Evolutionary conservation across 176 grass and related monocot species (phyloP).

Genomic region (Bromus sterilis): DNA sequence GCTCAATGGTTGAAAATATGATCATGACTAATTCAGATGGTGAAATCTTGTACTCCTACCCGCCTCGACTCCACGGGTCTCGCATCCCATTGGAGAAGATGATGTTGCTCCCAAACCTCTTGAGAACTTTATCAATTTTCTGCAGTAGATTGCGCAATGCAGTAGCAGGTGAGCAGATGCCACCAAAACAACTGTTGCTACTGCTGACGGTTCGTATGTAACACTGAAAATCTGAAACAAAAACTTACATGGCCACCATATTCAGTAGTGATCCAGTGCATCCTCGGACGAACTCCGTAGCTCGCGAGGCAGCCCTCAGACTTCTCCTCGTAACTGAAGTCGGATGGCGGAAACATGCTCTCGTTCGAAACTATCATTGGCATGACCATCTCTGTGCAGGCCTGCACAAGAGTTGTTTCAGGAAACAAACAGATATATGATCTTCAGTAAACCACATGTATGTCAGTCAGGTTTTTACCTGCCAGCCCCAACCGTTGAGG

Average conservation of each 20-base stretch:
- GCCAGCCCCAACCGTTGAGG: conserved; percentile 80
- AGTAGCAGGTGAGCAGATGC: conserved; percentile 3
- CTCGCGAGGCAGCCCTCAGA: conserved; percentile 26
- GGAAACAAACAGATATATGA: not conserved
- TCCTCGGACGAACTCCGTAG: conserved; percentile 52
- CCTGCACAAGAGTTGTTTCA: conserved; percentile 29
- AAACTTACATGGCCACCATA: conserved; percentile 83
- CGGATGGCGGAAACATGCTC: conserved; percentile 74
- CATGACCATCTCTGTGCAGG: conserved; percentile 99
- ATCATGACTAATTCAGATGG: not conserved
- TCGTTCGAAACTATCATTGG: conserved; percentile 58
- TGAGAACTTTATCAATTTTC: conserved; percentile 78
- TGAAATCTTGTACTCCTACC: conserved; percentile 33
- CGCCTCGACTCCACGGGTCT: conserved; percentile 92
- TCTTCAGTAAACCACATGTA: not conserved
- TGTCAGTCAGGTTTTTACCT: conserved; percentile 39
- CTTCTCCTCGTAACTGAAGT: conserved; percentile 48
- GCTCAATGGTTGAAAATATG: not conserved
- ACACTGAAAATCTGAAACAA: not conserved
- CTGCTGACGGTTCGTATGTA: not conserved
- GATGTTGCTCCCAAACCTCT: conserved; percentile 91
- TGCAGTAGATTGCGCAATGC: not conserved
- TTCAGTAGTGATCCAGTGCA: conserved; percentile 89
- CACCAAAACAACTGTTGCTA: not conserved
- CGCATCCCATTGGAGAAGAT: conserved; percentile 97